Base-by-base conservation (phyloP, 2,329 filamentous ascomycete genomes). In the Apiospora hydei region DNA sequence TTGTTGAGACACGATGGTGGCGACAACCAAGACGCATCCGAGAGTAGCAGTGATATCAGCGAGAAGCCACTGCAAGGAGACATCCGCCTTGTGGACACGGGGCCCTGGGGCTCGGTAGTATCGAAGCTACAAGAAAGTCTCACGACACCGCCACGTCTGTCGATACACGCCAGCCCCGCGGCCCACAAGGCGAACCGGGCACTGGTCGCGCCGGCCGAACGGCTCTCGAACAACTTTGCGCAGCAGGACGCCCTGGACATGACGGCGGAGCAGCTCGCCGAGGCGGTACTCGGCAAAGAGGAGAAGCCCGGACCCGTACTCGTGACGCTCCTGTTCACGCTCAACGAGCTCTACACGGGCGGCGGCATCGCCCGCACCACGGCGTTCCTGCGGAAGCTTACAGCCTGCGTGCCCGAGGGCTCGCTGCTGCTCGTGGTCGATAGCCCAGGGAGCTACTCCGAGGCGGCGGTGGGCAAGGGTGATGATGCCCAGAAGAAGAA, bases 391-490 rank as follows among this genome's bases (percentile, higher is more conserved):
- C 87, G 94, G 4, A 85, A 85, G 0, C 83, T 98, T 24, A 94
- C 93, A 0, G 84, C 88, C 1, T 76, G 83, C 0, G 80, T 93
- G 2, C 83, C 86, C 0, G 73, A 84, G 0, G 92, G 90, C 0
- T 89, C 94, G 2, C 81, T 96, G 51, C 84, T 98, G 1, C 88
- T 98, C 0, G 93, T 98, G 3, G 91, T 98, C 4, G 96, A 99
- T 81, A 98, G 94, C 76, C 94, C 96, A 0, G 96, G 96, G 0
- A 97, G 93, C 81, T 98, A 98, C 82, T 96, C 95, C 0, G 94
- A 95, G 72, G 88, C 97, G 4, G 89, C 89, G 0, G 81, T 98
- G 0, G 92, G 92, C 4, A 87, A 86, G 73, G 57, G 57, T 1
- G 57, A 64, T 4, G 85, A 87, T 66, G 83, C 83, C 46, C 61